Conservation (phyloP, 345 rosid species). For the Kernera saxatilis region DNA sequence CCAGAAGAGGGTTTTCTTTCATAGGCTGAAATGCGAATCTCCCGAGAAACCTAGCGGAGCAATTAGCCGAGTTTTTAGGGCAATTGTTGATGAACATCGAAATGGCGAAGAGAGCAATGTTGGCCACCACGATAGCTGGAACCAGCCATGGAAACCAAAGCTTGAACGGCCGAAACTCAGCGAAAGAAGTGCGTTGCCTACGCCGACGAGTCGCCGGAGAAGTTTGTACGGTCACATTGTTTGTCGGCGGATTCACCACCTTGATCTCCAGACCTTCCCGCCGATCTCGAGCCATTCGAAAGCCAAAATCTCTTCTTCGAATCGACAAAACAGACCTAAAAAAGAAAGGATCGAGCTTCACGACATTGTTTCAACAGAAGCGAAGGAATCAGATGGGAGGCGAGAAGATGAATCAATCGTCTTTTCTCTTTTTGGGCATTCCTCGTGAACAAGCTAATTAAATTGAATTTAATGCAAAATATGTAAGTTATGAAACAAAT, state of each 20-base stretch:
- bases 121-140: slow-evolving; percentile 60
- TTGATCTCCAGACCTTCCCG: slow-evolving; percentile 42
- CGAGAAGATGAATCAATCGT: slow-evolving; percentile 27
- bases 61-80: slow-evolving; percentile 48
- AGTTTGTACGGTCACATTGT: slow-evolving; percentile 9
- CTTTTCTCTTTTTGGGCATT: slow-evolving; percentile 28
- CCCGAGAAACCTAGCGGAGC: slow-evolving; percentile 61
- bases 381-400: background rate
- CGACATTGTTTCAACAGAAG: slow-evolving; percentile 23
- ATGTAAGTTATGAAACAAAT: background rate
- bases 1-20: slow-evolving; percentile 88
- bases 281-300: slow-evolving; percentile 32
- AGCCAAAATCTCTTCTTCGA: background rate
- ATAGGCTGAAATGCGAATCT: slow-evolving; percentile 83
- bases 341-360: slow-evolving; percentile 25
- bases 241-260: slow-evolving; percentile 37
- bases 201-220: slow-evolving; percentile 5
- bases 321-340: background rate
- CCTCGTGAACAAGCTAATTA: slow-evolving; percentile 31
- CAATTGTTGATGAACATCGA: slow-evolving; percentile 86
- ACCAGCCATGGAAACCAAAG: slow-evolving; percentile 76
- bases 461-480: background rate
- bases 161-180: slow-evolving; percentile 51
- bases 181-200: slow-evolving; percentile 7
- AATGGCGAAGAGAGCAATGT: slow-evolving; percentile 44